Conservation (phyloP, 2,329 filamentous ascomycete species). For the Fusarium sp. region DNA sequence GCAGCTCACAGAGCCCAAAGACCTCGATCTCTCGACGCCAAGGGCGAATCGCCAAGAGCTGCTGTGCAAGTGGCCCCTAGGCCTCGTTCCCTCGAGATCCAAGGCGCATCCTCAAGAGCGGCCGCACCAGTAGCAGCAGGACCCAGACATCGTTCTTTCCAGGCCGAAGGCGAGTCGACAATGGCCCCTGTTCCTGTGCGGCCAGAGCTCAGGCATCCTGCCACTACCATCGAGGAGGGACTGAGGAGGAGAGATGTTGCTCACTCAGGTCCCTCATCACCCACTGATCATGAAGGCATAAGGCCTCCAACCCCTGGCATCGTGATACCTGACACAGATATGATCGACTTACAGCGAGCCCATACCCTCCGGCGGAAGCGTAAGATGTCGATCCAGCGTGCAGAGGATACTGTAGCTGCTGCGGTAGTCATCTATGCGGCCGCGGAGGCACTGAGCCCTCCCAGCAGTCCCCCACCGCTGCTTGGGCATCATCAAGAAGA, state of each 20-base stretch:
- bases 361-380: slow-evolving; percentile 58
- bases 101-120: slow-evolving; percentile 22
- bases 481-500: slow-evolving; percentile 38
- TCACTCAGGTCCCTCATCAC: slow-evolving; percentile 6
- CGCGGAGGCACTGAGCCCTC: slow-evolving; percentile 58
- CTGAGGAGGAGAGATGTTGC: slow-evolving; percentile 27
- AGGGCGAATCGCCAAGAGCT: slow-evolving; percentile 22
- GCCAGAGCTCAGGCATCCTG: slow-evolving; percentile 29
- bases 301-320: slow-evolving; percentile 58
- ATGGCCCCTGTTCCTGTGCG: slow-evolving; percentile 17
- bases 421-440: slow-evolving; percentile 66
- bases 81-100: slow-evolving; percentile 9
- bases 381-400: slow-evolving; percentile 56
- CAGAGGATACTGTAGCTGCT: slow-evolving; percentile 64
- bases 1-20: background rate
- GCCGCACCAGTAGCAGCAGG: background rate
- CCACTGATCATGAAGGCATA: slow-evolving; percentile 25
- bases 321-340: slow-evolving; percentile 55
- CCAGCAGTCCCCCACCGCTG: slow-evolving; percentile 45
- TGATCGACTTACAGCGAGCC: slow-evolving; percentile 53
- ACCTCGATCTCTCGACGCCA: slow-evolving; percentile 27
- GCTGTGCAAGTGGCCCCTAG: slow-evolving; percentile 13
- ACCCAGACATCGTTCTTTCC: slow-evolving; percentile 27
- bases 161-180: slow-evolving; percentile 22
- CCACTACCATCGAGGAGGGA: slow-evolving; percentile 19